Base-by-base conservation (phyloP, 768 basidiomycete genomes). In the Naematelia aurantialba region DNA sequence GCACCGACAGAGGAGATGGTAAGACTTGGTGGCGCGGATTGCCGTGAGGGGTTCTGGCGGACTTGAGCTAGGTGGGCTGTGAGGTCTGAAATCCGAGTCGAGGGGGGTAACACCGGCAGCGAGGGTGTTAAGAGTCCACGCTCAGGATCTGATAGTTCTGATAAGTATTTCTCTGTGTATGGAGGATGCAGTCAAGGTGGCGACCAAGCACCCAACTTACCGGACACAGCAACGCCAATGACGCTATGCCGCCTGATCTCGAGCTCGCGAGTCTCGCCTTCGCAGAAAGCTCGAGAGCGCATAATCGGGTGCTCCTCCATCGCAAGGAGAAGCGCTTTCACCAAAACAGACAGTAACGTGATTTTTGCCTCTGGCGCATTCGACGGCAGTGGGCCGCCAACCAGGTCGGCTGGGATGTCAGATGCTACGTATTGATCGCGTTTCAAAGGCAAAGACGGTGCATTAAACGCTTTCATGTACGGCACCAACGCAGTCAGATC, bases 271-370 rank as follows among this genome's bases (percentile, higher is more conserved):
- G 61, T 48, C 17, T 56, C 56, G 5, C 42, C 63, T n/a, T 54
- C 31, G 21, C 66, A 63, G 44, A 62, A 62, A 21, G 68, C 60
- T 22, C 59, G 56, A 19, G 61, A 39, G n/a, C 72, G 51, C 69
- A 74, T 69, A 44, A 71, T 63, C 2, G 72, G 72, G 55, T 74
- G 69, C 55, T 71, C 72, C 26, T 71, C 69, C 61, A 74, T 45
- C 1, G 72, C 69, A 26, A 74, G 34, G 3, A 69, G 24, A 45
- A 74, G 31, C 1, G 59, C 62, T 45, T 74, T 74, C 19, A 74
- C 66, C 27, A 74, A 49, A 49, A 71, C 67, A 24, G 51, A 67
- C 25, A 74, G 51, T 4, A 74, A 34, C 2, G 67, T 67, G 1
- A 66, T 67, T 52, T 69, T 71, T 42, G 53, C 48, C 29, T 45